Base-by-base conservation (phyloP, 768 basidiomycete species). In the Lactarius tabidus region DNA sequence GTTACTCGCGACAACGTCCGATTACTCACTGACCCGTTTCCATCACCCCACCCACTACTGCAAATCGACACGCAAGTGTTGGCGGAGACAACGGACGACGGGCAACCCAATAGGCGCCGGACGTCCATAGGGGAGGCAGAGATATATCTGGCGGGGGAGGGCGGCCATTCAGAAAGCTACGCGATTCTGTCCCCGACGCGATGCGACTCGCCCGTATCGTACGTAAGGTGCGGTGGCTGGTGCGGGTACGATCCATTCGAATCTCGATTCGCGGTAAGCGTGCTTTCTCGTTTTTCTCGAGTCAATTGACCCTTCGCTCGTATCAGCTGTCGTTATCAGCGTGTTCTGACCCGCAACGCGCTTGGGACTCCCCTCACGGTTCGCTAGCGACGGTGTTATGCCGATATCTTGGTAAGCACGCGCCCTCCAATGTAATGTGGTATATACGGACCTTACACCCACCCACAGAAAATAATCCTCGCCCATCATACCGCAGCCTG, bases 321-420 rank as follows among this genome's bases (percentile, higher is more conserved):
- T 8, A 29, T 33, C 14, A 54, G 61, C 35, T 62, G 7, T 70
- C 70, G 7, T 33, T 71, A 5, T 65, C 70, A 4, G 64, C 68
- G 0, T 71, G 70, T 41, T 57, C 65, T 20, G 71, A 72, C 39
- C 41, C 57, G 14, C 70, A 69, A 55, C 41, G 35, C 59, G 64
- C 70, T 6, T 71, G 65, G 62, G 70, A 71, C 28, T 33, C 52
- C 29, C 62, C 65, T 5, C 67, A 60, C 57, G 62, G 57, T 29
- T 69, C 70, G 41, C 62, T 69, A 59, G 68, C 68, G 23, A 55
- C 41, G 38, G 67, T 63, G 57, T 36, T 58, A 18, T 58, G 33
- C 33, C 4, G 8, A 33, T 33, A 33, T 33, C 33, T 33, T 3
- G 8, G 38, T 23, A 43, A 33, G 33, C 33, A 33, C 36, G 36